Base-by-base conservation (phyloP, 768 basidiomycete genomes). In the Lanmaoa rubissima region DNA sequence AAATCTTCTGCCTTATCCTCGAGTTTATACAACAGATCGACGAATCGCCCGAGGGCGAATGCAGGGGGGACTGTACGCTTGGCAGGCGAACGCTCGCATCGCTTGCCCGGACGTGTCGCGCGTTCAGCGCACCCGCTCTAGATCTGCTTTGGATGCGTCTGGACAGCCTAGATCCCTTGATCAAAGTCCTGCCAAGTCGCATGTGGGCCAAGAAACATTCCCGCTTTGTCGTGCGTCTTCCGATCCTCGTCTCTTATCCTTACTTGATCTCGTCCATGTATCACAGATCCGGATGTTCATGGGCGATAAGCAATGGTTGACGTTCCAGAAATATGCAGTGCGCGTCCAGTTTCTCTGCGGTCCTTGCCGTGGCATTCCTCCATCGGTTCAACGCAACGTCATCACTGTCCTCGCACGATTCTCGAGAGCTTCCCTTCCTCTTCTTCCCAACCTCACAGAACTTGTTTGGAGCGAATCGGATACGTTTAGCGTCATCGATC, bases 111-210 rank as follows among this genome's bases (percentile, higher is more conserved):
- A 66, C 63, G 2, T 66, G 65, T 42, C 56, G 46, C 4, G 43
- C 54, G 7, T 66, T 65, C 49, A 55, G 53, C n/a, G 54, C 48
- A 19, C 48, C 60, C 2, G 65, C 65, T 11, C 44, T 67, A 16
- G 65, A 66, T 56, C 38, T 48, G 13, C 63, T 67, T 12, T 66
- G 65, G 65, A 52, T 48, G 57, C 54, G 47, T 41, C 43, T 63
- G n/a, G 57, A 62, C 12, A 21, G 35, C 11, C 41, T 63, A 9
- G 61, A 62, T 45, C 62, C 61, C 5, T 32, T 63, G 38, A 62
- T 63, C 54, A 55, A 49, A 41, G 35, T 63, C 28, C 35, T 63
- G 0, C 62, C 62, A 28, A 44, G 45, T 34, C 51, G 54, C 11
- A 48, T 63, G 12, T 63, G 54, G 61, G 36, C 50, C 19, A 55